Percentiles rank a stretch among this genome's conserved stretches.
phyloP scores from a whole-genome alignment of 306 rosid species.

The Cicer pinnatifidum region DNA sequence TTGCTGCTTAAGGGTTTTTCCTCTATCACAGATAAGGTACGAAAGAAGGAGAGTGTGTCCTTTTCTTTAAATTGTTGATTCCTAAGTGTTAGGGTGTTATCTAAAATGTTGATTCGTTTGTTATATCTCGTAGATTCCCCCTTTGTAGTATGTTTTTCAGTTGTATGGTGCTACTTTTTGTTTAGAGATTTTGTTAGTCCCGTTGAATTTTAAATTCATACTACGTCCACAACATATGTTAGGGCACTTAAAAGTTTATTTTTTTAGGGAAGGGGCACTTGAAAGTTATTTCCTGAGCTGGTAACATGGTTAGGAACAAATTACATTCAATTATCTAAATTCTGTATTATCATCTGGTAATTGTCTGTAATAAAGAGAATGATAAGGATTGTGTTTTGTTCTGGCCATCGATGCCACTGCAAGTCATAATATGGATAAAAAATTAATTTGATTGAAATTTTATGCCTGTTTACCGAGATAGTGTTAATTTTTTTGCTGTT shows the following conservation, averaged over 20 bases:
- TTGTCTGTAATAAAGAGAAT: background rate
- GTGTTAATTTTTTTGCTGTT: background rate
- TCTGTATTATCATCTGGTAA: background rate
- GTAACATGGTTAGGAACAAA: background rate
- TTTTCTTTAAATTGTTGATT: background rate
- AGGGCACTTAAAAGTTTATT: background rate
- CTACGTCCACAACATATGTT: background rate
- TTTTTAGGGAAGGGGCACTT: background rate
- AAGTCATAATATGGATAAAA: background rate
- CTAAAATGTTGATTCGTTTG: background rate
- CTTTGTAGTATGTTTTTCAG: background rate
- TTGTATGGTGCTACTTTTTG: background rate
- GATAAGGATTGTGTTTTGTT: background rate
- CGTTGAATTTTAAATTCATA: background rate
- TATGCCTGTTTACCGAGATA: background rate
- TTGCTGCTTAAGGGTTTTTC: slow-evolving; percentile 41
- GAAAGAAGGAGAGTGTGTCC: slow-evolving; percentile 42
- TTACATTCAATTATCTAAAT: background rate
- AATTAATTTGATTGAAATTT: background rate
- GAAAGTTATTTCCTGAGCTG: background rate
- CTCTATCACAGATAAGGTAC: slow-evolving; percentile 63
- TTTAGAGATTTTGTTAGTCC: background rate
- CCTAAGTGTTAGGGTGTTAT: too few species aligned
- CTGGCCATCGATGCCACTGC: background rate
- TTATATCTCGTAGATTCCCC: background rate